phyloP scores from a whole-genome alignment of 2,329 filamentous ascomycete species.

The Phaeophleospora eucalypticola region DNA sequence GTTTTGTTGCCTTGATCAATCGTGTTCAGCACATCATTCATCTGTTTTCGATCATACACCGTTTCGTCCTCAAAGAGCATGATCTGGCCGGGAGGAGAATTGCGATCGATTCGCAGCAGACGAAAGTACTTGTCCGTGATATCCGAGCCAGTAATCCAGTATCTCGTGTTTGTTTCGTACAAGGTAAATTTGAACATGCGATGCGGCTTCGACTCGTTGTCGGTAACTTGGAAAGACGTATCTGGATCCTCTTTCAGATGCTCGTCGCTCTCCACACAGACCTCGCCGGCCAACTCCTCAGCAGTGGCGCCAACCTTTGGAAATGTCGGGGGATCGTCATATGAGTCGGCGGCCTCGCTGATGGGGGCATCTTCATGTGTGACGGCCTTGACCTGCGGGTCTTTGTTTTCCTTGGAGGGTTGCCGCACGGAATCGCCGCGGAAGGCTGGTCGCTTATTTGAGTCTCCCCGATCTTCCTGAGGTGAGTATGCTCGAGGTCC shows the following conservation, averaged over 20 bases:
- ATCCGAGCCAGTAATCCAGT: constrained; percentile 92
- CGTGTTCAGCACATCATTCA: constrained; percentile 86
- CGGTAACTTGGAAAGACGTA: constrained; percentile 12
- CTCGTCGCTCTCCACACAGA: constrained; percentile 19
- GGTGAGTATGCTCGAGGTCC: constrained; percentile 8
- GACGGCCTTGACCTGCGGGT: constrained; percentile 2
- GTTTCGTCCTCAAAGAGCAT: constrained; percentile 91
- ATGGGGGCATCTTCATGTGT: not conserved
- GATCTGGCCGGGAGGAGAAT: constrained; percentile 71
- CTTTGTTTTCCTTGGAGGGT: not conserved
- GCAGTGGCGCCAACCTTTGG: constrained; percentile 27
- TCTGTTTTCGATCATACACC: constrained; percentile 85
- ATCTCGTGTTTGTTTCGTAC: constrained; percentile 89
- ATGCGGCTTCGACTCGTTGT: constrained; percentile 21
- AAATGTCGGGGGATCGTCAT: constrained; percentile 24
- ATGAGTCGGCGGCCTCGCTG: constrained; percentile 3
- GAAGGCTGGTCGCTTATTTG: not conserved
- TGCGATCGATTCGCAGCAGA: constrained; percentile 92
- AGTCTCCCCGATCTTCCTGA: constrained; percentile 1
- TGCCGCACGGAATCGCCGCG: not conserved
- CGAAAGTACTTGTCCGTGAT: constrained; percentile 83
- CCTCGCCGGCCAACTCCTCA: constrained; percentile 23
- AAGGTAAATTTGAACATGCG: constrained; percentile 94
- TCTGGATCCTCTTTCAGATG: constrained; percentile 20
- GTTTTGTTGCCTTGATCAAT: constrained; percentile 93